These are phyloP conservation scores for Dovyalis caffra DNA, from an alignment of 345 rosid species.

Conservation along the genomic window DNA sequence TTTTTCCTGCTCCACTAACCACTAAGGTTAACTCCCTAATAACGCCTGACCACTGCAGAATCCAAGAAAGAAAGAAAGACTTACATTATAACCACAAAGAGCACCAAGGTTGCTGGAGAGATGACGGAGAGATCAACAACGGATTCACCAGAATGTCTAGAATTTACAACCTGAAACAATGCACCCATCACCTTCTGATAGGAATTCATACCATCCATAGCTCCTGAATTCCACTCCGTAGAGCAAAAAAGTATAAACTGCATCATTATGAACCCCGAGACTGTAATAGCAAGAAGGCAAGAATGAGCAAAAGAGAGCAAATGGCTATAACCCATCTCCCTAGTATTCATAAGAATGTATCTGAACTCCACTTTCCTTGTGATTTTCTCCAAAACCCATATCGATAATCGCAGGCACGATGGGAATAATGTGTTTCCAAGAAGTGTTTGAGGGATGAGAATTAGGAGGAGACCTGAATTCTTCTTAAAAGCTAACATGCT, in stretches of 20 bases:
- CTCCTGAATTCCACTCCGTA: too few species aligned
- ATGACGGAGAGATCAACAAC: conserved; percentile 25
- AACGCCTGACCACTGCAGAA: too few species aligned
- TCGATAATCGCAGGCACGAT: conserved; percentile 12
- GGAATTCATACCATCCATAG: too few species aligned
- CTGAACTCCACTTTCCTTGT: conserved; percentile 11
- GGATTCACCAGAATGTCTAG: conserved; percentile 40
- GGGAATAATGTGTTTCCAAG: conserved; percentile 29
- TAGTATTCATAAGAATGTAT: too few species aligned
- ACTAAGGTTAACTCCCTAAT: too few species aligned
- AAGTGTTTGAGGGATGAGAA: too few species aligned
- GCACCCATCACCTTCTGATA: too few species aligned
- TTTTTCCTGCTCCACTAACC: too few species aligned
- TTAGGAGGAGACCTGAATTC: too few species aligned
- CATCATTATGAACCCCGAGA: conserved; percentile 20
- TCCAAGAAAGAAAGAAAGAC: too few species aligned
- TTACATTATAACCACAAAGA: too few species aligned
- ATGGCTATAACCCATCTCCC: conserved; percentile 27
- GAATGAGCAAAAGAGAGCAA: conserved; percentile 16
- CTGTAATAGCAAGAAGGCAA: conserved; percentile 18
- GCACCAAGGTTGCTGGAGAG: conserved; percentile 29
- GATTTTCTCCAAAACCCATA: conserved; percentile 30
- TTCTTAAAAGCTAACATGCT: conserved; percentile 31
- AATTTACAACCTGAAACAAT: conserved; percentile 26
- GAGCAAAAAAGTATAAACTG: too few species aligned